Conservation (phyloP, 2,329 filamentous ascomycete species). For the Clarireedia paspali region DNA sequence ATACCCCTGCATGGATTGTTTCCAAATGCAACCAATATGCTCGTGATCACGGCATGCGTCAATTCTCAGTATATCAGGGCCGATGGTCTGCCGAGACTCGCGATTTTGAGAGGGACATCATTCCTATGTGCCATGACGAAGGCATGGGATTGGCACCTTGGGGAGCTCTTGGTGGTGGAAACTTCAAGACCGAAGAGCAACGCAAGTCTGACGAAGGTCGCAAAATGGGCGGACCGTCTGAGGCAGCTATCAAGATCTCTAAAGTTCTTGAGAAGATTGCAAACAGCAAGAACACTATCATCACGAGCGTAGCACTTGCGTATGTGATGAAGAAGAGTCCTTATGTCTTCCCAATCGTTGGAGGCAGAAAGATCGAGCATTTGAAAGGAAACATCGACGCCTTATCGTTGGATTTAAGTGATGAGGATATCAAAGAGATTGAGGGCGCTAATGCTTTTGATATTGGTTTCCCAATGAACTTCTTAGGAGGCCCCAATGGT, state of each 20-base stretch:
- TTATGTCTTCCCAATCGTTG: conserved; percentile 67
- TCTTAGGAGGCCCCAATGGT: conserved; percentile 40
- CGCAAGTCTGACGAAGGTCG: conserved; percentile 30
- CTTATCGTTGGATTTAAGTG: conserved; percentile 49
- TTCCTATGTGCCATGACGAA: conserved; percentile 49
- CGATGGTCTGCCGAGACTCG: conserved; percentile 52
- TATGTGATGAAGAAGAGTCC: conserved; percentile 67
- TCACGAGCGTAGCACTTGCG: conserved; percentile 60
- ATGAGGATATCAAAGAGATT: conserved; percentile 58
- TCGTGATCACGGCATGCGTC: conserved; percentile 57
- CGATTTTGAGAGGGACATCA: conserved; percentile 56
- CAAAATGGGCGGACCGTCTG: conserved; percentile 31
- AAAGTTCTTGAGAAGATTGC: conserved; percentile 47
- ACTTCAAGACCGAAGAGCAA: conserved; percentile 37
- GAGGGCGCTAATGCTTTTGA: conserved; percentile 56
- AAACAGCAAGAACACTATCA: conserved; percentile 43
- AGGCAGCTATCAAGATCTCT: conserved; percentile 40
- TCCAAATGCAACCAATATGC: conserved; percentile 64
- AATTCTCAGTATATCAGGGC: conserved; percentile 64
- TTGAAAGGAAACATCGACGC: conserved; percentile 64
- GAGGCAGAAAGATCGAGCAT: conserved; percentile 62
- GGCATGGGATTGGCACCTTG: conserved; percentile 52
- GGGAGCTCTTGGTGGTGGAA: conserved; percentile 43
- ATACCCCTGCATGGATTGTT: conserved; percentile 64
- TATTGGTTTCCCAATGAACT: conserved; percentile 57